phyloP scores from a whole-genome alignment of 352 stramenopile genomes.

The Pythium guiyangense region DNA sequence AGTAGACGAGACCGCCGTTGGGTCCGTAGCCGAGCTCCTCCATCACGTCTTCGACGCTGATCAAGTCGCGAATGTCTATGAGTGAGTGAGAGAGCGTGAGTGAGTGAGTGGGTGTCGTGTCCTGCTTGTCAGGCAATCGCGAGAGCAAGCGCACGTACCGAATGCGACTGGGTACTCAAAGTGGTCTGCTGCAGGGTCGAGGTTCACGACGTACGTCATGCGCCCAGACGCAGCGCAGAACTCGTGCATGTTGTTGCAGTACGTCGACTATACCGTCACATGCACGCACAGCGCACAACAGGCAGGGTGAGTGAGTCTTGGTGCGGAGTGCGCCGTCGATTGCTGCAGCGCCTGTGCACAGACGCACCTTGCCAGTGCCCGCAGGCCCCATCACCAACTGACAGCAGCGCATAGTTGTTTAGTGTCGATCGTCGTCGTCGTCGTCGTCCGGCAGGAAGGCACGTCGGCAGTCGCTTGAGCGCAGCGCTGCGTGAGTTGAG shows the following conservation, averaged over 20 bases:
- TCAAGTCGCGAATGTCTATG: conserved; percentile 93
- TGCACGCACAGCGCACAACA: background rate
- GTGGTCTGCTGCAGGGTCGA: conserved; percentile 93
- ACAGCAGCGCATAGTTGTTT: conserved; percentile 70
- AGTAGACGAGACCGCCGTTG: conserved; percentile 98
- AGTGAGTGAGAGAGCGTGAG: too few species aligned
- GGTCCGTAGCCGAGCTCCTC: conserved; percentile 95
- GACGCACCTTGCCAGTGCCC: conserved; percentile 86
- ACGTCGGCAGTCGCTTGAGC: background rate
- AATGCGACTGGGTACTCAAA: conserved; percentile 89
- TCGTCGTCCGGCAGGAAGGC: too few species aligned
- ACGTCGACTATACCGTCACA: conserved; percentile 63
- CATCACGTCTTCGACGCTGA: conserved; percentile 97
- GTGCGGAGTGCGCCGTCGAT: too few species aligned
- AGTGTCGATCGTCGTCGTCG: background rate
- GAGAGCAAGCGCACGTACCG: conserved; percentile 46
- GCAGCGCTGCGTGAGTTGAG: too few species aligned
- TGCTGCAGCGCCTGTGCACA: too few species aligned
- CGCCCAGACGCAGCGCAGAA: conserved; percentile 81
- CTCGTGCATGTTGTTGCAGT: conserved; percentile 93
- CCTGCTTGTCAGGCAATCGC: background rate
- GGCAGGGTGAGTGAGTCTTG: background rate
- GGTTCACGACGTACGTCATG: conserved; percentile 95
- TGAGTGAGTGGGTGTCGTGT: too few species aligned
- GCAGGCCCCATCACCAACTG: conserved; percentile 91